Percentiles rank a stretch among this genome's conserved stretches.
These are phyloP conservation scores for Alternaria sp. DNA, from an alignment of 2,329 filamentous ascomycete species.

Conservation along the genomic window DNA sequence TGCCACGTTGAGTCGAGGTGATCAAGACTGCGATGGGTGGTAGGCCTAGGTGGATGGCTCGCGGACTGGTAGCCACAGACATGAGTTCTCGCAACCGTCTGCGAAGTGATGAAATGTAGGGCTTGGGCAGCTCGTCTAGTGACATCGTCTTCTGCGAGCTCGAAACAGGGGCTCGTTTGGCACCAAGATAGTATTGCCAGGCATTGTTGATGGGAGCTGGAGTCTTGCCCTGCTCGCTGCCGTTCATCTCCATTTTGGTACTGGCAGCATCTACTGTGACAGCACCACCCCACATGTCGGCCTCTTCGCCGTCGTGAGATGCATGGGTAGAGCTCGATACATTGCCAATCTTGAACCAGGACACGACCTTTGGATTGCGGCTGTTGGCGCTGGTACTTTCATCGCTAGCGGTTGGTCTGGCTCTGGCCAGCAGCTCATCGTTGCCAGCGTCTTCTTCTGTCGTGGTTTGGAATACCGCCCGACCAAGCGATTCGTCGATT, in stretches of 20 bases:
- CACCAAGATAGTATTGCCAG: constrained; percentile 89
- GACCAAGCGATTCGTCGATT: constrained; percentile 83
- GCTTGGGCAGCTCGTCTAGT: constrained; percentile 48
- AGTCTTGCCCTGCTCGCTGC: constrained; percentile 80
- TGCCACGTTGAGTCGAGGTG: constrained; percentile 88
- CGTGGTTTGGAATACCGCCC: constrained; percentile 75
- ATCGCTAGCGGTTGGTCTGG: constrained; percentile 44
- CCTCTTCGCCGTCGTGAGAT: constrained; percentile 65
- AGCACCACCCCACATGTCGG: constrained; percentile 82
- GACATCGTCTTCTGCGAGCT: constrained; percentile 64
- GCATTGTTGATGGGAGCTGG: constrained; percentile 77
- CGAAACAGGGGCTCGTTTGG: constrained; percentile 68
- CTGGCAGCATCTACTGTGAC: constrained; percentile 84
- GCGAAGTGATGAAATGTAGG: constrained; percentile 54
- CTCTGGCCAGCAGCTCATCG: constrained; percentile 60
- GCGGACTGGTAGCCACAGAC: constrained; percentile 83
- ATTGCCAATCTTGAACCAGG: constrained; percentile 91
- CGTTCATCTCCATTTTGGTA: constrained; percentile 90
- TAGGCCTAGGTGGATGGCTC: constrained; percentile 85
- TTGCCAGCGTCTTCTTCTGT: constrained; percentile 72
- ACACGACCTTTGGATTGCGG: constrained; percentile 59
- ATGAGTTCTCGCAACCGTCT: constrained; percentile 82
- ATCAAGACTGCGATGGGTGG: constrained; percentile 87
- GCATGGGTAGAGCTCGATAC: constrained; percentile 55
- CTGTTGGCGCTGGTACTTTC: constrained; percentile 17